Percentiles rank a stretch among this genome's conserved stretches.
Conservation (phyloP, 306 rosid genomes). For the Alnus glutinosa region DNA sequence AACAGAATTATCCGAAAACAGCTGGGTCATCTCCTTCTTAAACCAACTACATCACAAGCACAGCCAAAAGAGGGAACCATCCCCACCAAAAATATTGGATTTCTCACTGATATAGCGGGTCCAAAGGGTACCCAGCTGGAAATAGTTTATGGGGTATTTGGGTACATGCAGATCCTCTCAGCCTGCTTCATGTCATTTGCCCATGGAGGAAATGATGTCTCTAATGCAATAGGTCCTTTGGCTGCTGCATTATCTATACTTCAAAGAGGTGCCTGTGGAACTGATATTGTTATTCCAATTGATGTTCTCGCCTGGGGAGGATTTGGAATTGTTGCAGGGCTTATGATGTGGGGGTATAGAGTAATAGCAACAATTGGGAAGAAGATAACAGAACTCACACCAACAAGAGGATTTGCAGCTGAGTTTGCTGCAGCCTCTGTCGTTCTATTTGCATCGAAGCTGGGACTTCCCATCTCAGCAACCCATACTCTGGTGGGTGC, state of each 20-base stretch:
- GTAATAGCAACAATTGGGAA: conserved; percentile 96
- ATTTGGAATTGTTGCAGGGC: conserved; percentile 95
- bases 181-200: conserved; percentile 99
- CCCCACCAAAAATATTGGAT: conserved; percentile 55
- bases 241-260: conserved; percentile 90
- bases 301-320: conserved; percentile 99
- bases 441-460: conserved; percentile 83
- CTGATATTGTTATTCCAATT: conserved; percentile 71
- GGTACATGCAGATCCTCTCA: conserved; percentile 93
- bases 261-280: conserved; percentile 58
- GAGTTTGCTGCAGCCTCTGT: conserved; percentile 98
- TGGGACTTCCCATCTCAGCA: conserved; percentile 85
- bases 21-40: conserved; percentile 82
- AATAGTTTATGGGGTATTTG: conserved; percentile 92
- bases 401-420: conserved; percentile 97
- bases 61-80: conserved; percentile 41
- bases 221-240: conserved; percentile 94
- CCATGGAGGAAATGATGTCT: conserved; percentile 97
- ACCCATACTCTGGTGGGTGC: conserved; percentile 97
- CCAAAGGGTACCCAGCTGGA: conserved; percentile 87
- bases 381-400: conserved; percentile 93
- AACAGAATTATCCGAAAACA: conserved; percentile 69
- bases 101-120: conserved; percentile 81
- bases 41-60: conserved; percentile 39
- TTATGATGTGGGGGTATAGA: conserved; percentile 93